Percentiles rank a stretch among this genome's conserved stretches.
These are phyloP conservation scores for Wallacemonas collosoma DNA, from an alignment of 208 protist genomes.

Conservation along the genomic window DNA sequence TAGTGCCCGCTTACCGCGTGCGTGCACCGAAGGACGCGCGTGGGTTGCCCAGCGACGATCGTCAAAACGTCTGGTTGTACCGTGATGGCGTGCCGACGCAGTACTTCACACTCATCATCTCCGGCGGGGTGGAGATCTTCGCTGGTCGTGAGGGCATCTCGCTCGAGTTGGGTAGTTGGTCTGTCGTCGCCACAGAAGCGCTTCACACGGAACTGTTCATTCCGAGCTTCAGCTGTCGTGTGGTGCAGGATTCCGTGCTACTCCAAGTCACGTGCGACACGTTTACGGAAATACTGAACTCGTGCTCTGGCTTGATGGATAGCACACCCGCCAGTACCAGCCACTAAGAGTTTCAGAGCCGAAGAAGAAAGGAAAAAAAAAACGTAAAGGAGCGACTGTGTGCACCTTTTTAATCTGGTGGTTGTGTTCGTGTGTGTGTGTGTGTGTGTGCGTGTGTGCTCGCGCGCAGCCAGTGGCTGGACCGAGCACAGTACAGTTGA, in stretches of 20 bases:
- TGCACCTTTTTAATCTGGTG: too few relatives aligned
- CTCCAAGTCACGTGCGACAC: slow-evolving; percentile 81
- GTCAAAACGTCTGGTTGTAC: slow-evolving; percentile 92
- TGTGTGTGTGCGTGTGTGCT: too few relatives aligned
- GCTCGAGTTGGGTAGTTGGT: slow-evolving; percentile 88
- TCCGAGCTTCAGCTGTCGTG: slow-evolving; percentile 87
- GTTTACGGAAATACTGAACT: slow-evolving; percentile 60
- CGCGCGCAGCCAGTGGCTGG: too few relatives aligned
- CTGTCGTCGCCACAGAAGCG: slow-evolving; percentile 69
- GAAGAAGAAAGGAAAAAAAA: neutral
- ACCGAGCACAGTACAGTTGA: too few relatives aligned
- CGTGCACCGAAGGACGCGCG: slow-evolving; percentile 76
- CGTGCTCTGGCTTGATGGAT: neutral
- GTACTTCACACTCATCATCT: slow-evolving; percentile 86
- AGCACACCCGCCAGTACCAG: slow-evolving; percentile 7
- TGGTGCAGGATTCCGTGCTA: slow-evolving; percentile 83
- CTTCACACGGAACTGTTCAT: slow-evolving; percentile 63
- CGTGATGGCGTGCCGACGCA: slow-evolving; percentile 72
- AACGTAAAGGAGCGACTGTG: too few relatives aligned
- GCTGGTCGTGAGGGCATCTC: slow-evolving; percentile 80
- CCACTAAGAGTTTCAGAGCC: slow-evolving; percentile 7
- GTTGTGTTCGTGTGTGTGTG: too few relatives aligned
- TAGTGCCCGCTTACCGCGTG: slow-evolving; percentile 74
- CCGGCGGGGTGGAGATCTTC: slow-evolving; percentile 86
- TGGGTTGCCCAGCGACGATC: slow-evolving; percentile 72